Evolutionary conservation across 306 rosid genomes (phyloP), one percentile per base, ranked within the genome.

Genomic region (Fragaria ananassa): DNA sequence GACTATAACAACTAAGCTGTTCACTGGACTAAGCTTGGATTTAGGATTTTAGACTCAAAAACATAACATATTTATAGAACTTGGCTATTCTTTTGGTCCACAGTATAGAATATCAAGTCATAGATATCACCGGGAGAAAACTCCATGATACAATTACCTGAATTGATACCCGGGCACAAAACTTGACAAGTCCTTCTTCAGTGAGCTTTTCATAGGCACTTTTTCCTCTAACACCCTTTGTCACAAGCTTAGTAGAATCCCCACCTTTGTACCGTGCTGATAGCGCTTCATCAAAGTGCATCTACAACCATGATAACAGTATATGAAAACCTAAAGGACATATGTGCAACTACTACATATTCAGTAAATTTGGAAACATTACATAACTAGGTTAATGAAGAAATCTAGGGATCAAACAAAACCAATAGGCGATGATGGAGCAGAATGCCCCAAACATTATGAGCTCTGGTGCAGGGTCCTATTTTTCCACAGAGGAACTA

Each of bases 111-210:
- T 18, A 27, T 41, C 51, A 47, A 17, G 25, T 57, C 4, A 21
- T 57, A 23, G 12, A 57, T 13, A 62, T 11, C 15, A 62, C 2
- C 1, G n/a, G 35, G 12, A 2, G 44, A 14, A 31, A 63, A 79
- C 23, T 47, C 75, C 54, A 64, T 57, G 74, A 81, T 83, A 51
- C 74, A 63, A 72, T 86, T 87, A 95, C 98, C 97, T 95, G 98
- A 64, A 95, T 90, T 69, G 97, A 84, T 71, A 95, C 85, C 84
- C 97, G 85, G 27, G 97, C 91, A 49, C 97, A 88, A 83, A 92
- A 95, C 74, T 91, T 95, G 75, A 95, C 90, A 41, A 95, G 97
- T 68, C 96, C 98, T 88, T 94, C 98, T 84, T 90, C 97, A 70
- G 95, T 85, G 54, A 95, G 97, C 87, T 90, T 93, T 88, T 81